Evolutionary conservation across 148 eudicot species (phyloP).

Genomic region (Amaranthus palmeri): DNA sequence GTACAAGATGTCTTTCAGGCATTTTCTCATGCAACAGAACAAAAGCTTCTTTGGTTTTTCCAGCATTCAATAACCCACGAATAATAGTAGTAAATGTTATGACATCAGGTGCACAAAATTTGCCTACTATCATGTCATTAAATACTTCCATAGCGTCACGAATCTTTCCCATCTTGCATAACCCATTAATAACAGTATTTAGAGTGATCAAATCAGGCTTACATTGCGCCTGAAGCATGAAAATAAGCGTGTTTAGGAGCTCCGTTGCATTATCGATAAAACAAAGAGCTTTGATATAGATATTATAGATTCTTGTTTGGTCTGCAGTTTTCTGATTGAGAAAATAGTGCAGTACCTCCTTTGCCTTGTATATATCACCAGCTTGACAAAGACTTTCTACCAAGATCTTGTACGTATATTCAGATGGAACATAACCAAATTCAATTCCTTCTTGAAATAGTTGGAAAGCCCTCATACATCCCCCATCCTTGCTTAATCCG

Average conservation of each 20-base stretch:
- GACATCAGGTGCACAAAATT: constrained; percentile 67
- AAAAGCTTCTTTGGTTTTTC: constrained; percentile 50
- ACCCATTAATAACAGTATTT: constrained; percentile 70
- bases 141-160: constrained; percentile 57
- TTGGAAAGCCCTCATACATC: constrained; percentile 88
- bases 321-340: constrained; percentile 41
- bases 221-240: constrained; percentile 61
- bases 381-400: constrained; percentile 70
- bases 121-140: constrained; percentile 68
- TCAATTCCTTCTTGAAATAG: constrained; percentile 69
- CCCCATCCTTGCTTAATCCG: constrained; percentile 62
- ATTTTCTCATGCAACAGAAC: constrained; percentile 50
- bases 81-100: constrained; percentile 73
- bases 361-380: constrained; percentile 53
- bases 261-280: constrained; percentile 50
- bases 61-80: constrained; percentile 51
- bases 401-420: constrained; percentile 59
- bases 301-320: constrained; percentile 63
- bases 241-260: constrained; percentile 61
- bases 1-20: constrained; percentile 56
- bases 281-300: constrained; percentile 73
- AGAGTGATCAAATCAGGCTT: constrained; percentile 73
- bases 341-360: constrained; percentile 52
- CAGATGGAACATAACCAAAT: constrained; percentile 72
- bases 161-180: constrained; percentile 64